phyloP scores from a whole-genome alignment of 1,284 basidiomycete genomes.

The Leccinum griseonigrum region DNA sequence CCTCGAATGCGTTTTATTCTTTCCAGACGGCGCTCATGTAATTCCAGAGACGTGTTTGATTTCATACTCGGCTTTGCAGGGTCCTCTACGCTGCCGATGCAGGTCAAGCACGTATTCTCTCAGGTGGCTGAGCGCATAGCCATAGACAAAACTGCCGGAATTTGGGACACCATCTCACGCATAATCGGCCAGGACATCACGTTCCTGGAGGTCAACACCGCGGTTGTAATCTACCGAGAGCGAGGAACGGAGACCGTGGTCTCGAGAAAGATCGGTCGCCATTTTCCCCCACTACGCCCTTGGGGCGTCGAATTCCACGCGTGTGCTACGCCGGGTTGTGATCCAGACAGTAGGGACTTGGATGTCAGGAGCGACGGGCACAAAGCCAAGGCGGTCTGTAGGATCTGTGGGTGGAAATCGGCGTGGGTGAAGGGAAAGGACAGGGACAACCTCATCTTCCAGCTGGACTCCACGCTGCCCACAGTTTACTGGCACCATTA shows the following conservation, averaged over 20 bases:
- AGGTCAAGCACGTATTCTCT: not conserved
- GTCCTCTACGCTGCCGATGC: not conserved
- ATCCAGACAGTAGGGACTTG: not conserved
- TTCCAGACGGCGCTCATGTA: not conserved
- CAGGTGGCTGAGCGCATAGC: not conserved
- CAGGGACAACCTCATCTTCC: not conserved
- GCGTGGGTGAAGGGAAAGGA: not conserved
- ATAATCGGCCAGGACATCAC: not conserved
- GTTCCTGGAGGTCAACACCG: not conserved
- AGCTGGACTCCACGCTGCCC: not conserved
- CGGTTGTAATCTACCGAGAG: not conserved
- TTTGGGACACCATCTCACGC: not conserved
- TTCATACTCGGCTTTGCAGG: not conserved
- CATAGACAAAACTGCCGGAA: not conserved
- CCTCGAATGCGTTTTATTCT: not conserved
- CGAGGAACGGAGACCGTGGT: not conserved
- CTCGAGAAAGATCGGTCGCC: not conserved
- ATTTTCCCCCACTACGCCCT: not conserved
- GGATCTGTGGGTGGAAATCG: not conserved
- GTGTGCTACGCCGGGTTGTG: not conserved
- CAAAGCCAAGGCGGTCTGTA: not conserved
- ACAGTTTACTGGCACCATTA: not conserved
- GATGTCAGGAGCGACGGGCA: not conserved
- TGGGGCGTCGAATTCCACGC: not conserved
- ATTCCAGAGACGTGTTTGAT: not conserved